These are phyloP conservation scores for Cladosporium halotolerans DNA, from an alignment of 2,329 filamentous ascomycete species.

Conservation along the genomic window DNA sequence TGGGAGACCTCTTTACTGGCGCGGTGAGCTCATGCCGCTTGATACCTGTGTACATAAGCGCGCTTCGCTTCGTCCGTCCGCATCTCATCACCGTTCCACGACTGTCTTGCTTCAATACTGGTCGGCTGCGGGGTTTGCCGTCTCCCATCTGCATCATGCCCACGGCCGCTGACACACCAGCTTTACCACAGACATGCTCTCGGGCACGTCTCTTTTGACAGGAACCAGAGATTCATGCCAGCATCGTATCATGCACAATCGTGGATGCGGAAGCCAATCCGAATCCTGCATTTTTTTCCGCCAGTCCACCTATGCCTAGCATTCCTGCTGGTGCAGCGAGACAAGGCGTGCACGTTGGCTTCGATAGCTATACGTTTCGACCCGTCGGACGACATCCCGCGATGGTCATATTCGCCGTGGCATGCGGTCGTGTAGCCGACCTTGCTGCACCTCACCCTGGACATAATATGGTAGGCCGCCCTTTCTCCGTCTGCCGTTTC, in stretches of 20 bases:
- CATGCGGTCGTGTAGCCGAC: conserved; percentile 6
- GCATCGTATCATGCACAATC: too few relatives aligned
- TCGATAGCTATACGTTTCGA: not conserved
- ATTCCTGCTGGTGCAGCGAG: too few relatives aligned
- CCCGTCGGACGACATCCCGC: not conserved
- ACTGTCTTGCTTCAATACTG: conserved; percentile 4
- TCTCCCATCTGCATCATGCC: not conserved
- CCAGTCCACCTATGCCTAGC: too few relatives aligned
- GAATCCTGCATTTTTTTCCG: too few relatives aligned
- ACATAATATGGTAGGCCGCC: conserved; percentile 10
- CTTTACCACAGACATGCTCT: too few relatives aligned
- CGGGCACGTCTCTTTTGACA: too few relatives aligned
- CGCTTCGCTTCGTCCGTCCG: conserved; percentile 5
- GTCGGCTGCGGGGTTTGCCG: conserved; percentile 3
- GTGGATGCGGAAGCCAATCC: too few relatives aligned
- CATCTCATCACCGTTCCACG: conserved; percentile 19
- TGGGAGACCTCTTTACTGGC: not conserved
- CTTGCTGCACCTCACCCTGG: conserved; percentile 4
- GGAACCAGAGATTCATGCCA: too few relatives aligned
- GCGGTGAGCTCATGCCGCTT: conserved; percentile 8
- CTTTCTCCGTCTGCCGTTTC: conserved; percentile 14
- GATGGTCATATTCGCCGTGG: conserved; percentile 2
- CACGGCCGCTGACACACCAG: not conserved
- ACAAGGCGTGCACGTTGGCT: too few relatives aligned
- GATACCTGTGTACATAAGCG: not conserved